A percentile compares a stretch with the other conserved stretches of the same genome.
Evolutionary conservation across 441 rosid genomes (phyloP).

Genomic region (Geranium incanum): DNA sequence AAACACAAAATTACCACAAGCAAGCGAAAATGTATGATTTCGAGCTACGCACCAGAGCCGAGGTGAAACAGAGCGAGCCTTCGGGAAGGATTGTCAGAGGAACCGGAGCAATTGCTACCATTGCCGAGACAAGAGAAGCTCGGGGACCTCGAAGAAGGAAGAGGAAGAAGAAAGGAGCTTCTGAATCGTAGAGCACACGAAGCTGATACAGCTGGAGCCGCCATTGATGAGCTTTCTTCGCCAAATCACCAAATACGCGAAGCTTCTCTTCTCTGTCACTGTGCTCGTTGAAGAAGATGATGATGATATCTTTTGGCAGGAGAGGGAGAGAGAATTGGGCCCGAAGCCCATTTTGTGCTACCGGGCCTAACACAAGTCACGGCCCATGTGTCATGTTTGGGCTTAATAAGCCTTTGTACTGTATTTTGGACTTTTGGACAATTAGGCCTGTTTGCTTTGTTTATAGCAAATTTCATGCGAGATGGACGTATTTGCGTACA

Average conservation of each 20-base stretch:
- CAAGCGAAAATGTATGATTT: background rate
- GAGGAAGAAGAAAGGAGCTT: background rate
- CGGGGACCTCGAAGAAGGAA: conserved; percentile 2
- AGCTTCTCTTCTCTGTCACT: background rate
- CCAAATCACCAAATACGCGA: background rate
- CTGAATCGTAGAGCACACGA: conserved; percentile 2
- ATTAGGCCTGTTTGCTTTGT: too few relatives aligned
- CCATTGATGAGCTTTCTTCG: background rate
- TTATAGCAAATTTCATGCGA: too few relatives aligned
- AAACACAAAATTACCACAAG: background rate
- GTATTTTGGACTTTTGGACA: too few relatives aligned
- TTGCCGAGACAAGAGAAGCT: conserved; percentile 17
- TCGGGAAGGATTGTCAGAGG: conserved; percentile 29
- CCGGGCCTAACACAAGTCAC: background rate
- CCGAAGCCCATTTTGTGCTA: background rate
- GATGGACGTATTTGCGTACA: too few relatives aligned
- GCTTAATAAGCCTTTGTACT: background rate
- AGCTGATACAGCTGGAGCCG: conserved; percentile 1
- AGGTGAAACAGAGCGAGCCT: conserved; percentile 46
- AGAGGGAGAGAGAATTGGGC: background rate
- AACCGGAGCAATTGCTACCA: background rate
- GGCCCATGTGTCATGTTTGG: background rate
- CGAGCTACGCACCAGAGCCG: conserved; percentile 27
- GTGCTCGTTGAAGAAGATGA: background rate
- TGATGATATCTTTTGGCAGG: conserved; percentile 1